Base-by-base conservation (phyloP, 2,329 filamentous ascomycete genomes). In the Scytalidium sp. region DNA sequence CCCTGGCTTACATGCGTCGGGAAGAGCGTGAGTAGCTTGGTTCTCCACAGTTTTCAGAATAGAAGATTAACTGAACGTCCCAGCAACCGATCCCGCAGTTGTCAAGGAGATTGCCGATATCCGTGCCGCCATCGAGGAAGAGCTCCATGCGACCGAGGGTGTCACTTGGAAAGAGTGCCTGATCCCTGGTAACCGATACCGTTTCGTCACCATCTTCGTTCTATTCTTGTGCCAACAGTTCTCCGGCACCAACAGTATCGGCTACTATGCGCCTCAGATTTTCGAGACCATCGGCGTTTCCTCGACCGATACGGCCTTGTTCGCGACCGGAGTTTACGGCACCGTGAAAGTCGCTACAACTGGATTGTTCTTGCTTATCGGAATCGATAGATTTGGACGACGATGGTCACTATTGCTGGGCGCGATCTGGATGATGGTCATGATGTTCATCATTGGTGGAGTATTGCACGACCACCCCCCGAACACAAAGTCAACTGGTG, bases 291-390 rank as follows among this genome's bases (percentile, higher is more conserved):
- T 88, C 3, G 85, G 85, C 19, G 73, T 89, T 49, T 69, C 61
- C 1, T 72, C 74, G 3, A 83, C 77, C 6, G 67, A 76, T 32
- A 73, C 78, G 36, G 80, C 78, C 15, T 76, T 89, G 20, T 87
- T 89, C 62, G 84, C 85, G 2, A 88, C 85, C 0, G 85, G 86
- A 46, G 78, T 89, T 55, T 89, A 88, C 62, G 85, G 85, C 20
- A 77, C 88, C 44, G 79, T 88, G 54, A 89, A 88, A 66, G 81
- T 85, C 65, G 65, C 74, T 11, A 76, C 79, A 22, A 87, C 83
- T 57, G 73, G 75, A 11, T 62, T 76, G 48, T 89, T 88, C 73
- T 72, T 61, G 17, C 8, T 56, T 3, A 45, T 57, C n/a, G 56
- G 56, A 17, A 69, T 79, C 29, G 76, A 79, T 54, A 67, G 70